Evolutionary conservation across 176 grass and related monocot species (phyloP), one percentile per base, ranked within the genome.

Genomic region (Typha latifolia): DNA sequence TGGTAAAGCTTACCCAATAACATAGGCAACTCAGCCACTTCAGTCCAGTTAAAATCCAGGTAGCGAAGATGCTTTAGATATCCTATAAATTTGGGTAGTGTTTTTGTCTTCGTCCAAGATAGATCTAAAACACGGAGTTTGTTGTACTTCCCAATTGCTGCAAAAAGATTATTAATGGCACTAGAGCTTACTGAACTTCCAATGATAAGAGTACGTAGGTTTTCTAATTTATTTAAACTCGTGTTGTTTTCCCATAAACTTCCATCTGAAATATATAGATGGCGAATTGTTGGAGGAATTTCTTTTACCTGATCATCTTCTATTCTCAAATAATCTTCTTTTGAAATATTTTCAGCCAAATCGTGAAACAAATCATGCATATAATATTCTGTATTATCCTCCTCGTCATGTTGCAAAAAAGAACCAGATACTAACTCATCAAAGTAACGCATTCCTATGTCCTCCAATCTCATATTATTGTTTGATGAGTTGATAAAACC

Each of bases 341-440:
- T 68, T 49, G 70, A 73, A 15, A 81, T 51, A 8, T 24, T 48
- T 69, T 69, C n/a, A 68, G 70, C 70, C 34, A 81, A 50, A 68
- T 69, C 69, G 53, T 81, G 47, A 47, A 81, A 24, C 5, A 81
- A 59, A 49, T 81, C 71, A 68, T 74, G 70, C 69, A 80, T 21
- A 78, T 63, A n/a, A n/a, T n/a, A n/a, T 66, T 51, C 62, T 13
- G 69, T 49, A 49, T 62, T 68, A 3, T 68, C 63, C 61, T 43
- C 37, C 27, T 24, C 61, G 49, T 62, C 66, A 15, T 74, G n/a
- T n/a, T n/a, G n/a, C n/a, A n/a, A n/a, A 23, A 32, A 55, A 16
- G 49, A 69, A 4, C 49, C 0, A 4, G 20, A 31, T 3, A 84
- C 18, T 34, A 91, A 64, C n/a, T 15, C 20, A 14, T 64, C 13